Percentiles rank a stretch among this genome's conserved stretches.
phyloP scores from a whole-genome alignment of 495 filamentous ascomycete genomes.

The Cairneyella variabilis region DNA sequence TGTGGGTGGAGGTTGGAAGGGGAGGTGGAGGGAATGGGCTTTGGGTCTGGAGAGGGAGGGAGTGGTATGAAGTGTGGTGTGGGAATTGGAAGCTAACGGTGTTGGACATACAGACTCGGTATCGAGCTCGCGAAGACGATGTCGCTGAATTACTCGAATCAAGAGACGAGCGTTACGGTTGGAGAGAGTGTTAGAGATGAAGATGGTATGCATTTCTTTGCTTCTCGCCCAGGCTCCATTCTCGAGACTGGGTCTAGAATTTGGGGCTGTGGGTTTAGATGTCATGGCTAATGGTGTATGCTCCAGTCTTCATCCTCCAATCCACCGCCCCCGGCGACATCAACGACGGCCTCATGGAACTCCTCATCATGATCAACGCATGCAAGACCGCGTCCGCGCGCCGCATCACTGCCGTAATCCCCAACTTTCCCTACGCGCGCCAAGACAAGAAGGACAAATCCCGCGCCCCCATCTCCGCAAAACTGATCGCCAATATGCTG shows the following conservation, averaged over 20 bases:
- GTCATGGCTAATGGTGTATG: no score
- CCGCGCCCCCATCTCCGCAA: slow-evolving; percentile 85
- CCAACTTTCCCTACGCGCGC: slow-evolving; percentile 97
- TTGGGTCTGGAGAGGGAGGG: no score
- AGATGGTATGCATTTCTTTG: slow-evolving; percentile 58
- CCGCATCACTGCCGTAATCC: slow-evolving; percentile 87
- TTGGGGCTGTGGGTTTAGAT: no score
- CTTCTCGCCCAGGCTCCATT: not conserved
- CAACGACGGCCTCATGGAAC: slow-evolving; percentile 98
- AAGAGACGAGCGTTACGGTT: slow-evolving; percentile 95
- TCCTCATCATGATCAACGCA: slow-evolving; percentile 98
- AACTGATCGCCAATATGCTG: slow-evolving; percentile 96
- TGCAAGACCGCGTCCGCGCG: slow-evolving; percentile 95
- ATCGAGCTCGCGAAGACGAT: slow-evolving; percentile 92
- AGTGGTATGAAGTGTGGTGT: no score
- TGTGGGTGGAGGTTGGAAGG: slow-evolving; percentile 12
- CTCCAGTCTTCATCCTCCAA: slow-evolving; percentile 86
- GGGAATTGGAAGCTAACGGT: no score
- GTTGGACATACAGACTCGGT: slow-evolving; percentile 81
- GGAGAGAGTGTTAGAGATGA: slow-evolving; percentile 96
- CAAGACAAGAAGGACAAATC: slow-evolving; percentile 99
- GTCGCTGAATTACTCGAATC: slow-evolving; percentile 95
- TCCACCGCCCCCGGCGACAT: slow-evolving; percentile 94
- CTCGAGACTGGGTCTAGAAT: no score
- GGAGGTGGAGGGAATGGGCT: slow-evolving; percentile 10